phyloP scores from a whole-genome alignment of 768 basidiomycete genomes.

The Tubosaeta sp. region DNA sequence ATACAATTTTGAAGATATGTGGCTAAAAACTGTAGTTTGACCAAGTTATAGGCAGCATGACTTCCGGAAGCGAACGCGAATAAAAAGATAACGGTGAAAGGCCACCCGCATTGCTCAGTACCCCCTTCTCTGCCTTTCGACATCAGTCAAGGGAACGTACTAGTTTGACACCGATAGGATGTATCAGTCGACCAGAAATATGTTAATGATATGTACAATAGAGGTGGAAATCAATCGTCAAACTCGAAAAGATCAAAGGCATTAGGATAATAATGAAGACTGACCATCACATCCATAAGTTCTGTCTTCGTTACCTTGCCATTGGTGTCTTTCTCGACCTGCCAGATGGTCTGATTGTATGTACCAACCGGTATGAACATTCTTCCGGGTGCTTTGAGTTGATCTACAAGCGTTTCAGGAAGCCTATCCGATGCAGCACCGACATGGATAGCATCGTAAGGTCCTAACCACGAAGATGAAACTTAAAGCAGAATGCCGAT shows the following conservation, averaged over 20 bases:
- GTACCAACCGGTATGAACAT: slow-evolving; percentile 94
- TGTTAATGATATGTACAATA: not conserved
- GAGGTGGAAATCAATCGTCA: slow-evolving; percentile 5
- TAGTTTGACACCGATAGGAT: slow-evolving; percentile 18
- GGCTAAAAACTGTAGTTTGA: too few relatives aligned
- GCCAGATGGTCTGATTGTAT: slow-evolving; percentile 54
- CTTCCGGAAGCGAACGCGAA: not conserved
- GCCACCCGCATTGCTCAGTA: slow-evolving; percentile 5
- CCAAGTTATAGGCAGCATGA: not conserved
- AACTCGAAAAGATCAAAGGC: slow-evolving; percentile 9
- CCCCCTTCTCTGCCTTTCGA: slow-evolving; percentile 37
- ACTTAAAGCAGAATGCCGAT: not conserved
- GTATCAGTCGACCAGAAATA: not conserved
- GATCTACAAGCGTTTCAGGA: slow-evolving; percentile 69
- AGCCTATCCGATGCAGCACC: slow-evolving; percentile 83
- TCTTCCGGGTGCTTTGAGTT: slow-evolving; percentile 68
- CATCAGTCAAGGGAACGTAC: slow-evolving; percentile 73
- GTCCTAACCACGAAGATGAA: slow-evolving; percentile 37
- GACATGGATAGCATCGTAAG: slow-evolving; percentile 87
- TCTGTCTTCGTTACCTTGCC: slow-evolving; percentile 61
- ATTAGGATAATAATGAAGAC: slow-evolving; percentile 21
- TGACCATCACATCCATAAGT: slow-evolving; percentile 80
- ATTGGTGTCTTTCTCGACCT: slow-evolving; percentile 72
- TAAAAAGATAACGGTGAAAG: not conserved
- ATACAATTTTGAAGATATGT: not conserved